A percentile compares a stretch with the other conserved stretches of the same genome.
Conservation (phyloP, 768 basidiomycete species). For the Hebeloma cylindrosporum region DNA sequence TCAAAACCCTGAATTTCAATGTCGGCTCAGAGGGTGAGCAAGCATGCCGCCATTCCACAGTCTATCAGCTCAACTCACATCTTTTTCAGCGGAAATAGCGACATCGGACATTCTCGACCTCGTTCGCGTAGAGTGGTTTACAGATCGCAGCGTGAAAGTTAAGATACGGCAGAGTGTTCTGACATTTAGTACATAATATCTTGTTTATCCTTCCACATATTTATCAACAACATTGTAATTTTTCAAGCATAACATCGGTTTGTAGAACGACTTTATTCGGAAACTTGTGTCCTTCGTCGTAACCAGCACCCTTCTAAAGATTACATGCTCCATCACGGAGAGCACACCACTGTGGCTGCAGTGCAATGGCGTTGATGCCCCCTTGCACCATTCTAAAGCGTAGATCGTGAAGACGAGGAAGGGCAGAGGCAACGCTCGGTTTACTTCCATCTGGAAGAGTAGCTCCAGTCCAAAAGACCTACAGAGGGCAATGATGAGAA, state of each 20-base stretch:
- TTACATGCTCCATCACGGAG: slow-evolving; percentile 62
- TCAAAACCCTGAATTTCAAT: slow-evolving; percentile 84
- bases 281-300: no score
- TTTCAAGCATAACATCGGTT: no score
- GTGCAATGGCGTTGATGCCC: slow-evolving; percentile 56
- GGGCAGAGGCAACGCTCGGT: slow-evolving; percentile 44
- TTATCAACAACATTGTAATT: no score
- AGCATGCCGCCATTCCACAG: not conserved
- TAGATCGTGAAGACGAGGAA: slow-evolving; percentile 67
- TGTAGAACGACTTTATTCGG: no score
- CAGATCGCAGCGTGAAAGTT: slow-evolving; percentile 79
- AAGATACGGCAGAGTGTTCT: slow-evolving; percentile 79
- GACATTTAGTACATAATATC: slow-evolving; percentile 73
- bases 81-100: slow-evolving; percentile 36
- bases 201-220: not conserved
- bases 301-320: not conserved
- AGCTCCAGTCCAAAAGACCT: slow-evolving; percentile 71
- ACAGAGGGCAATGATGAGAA: not conserved
- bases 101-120: slow-evolving; percentile 64
- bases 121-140: slow-evolving; percentile 82
- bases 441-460: slow-evolving; percentile 39
- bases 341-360: slow-evolving; percentile 77
- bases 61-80: not conserved
- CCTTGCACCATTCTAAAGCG: slow-evolving; percentile 60
- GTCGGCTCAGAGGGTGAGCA: slow-evolving; percentile 78